These are phyloP conservation scores for Geosmithia flava DNA, from an alignment of 2,329 filamentous ascomycete species.

Conservation along the genomic window DNA sequence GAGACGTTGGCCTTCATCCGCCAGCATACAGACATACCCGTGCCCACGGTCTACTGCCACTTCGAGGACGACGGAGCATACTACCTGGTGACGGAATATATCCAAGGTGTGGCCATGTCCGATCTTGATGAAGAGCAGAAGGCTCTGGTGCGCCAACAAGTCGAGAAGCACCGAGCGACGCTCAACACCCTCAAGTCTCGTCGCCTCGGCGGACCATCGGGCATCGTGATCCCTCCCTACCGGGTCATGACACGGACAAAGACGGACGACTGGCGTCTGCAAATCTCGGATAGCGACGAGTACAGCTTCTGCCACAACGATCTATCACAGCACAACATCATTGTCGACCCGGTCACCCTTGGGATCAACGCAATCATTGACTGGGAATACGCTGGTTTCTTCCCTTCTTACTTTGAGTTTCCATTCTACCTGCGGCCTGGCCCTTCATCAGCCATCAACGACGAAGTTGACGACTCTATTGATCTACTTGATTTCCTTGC, in stretches of 20 bases:
- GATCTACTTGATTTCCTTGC: conserved; percentile 1
- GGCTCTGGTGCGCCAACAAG: conserved; percentile 11
- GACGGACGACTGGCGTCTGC: conserved; percentile 10
- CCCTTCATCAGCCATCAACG: conserved; percentile 6
- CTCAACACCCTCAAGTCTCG: conserved; percentile 14
- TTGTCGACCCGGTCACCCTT: conserved; percentile 12
- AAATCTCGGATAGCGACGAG: conserved; percentile 5
- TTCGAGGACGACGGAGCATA: conserved; percentile 17
- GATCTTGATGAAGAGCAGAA: conserved; percentile 8
- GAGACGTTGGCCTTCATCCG: conserved; percentile 12
- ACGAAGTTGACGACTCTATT: conserved; percentile 5
- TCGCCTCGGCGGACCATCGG: conserved; percentile 15
- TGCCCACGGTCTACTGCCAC: conserved; percentile 11
- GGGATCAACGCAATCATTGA: conserved; percentile 22
- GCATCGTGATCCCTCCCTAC: conserved; percentile 16
- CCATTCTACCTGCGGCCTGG: conserved; percentile 9
- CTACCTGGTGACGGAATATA: conserved; percentile 15
- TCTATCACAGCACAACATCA: conserved; percentile 8
- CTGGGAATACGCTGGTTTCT: conserved; percentile 25
- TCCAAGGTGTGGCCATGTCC: conserved; percentile 15
- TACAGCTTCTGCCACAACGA: conserved; percentile 13
- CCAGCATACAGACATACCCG: conserved; percentile 13
- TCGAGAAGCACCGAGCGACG: conserved; percentile 10
- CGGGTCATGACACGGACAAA: conserved; percentile 11
- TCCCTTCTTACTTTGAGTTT: conserved; percentile 12